A percentile compares a stretch with the other conserved stretches of the same genome.
Conservation (phyloP, 306 rosid genomes). For the Casuarina glauca region DNA sequence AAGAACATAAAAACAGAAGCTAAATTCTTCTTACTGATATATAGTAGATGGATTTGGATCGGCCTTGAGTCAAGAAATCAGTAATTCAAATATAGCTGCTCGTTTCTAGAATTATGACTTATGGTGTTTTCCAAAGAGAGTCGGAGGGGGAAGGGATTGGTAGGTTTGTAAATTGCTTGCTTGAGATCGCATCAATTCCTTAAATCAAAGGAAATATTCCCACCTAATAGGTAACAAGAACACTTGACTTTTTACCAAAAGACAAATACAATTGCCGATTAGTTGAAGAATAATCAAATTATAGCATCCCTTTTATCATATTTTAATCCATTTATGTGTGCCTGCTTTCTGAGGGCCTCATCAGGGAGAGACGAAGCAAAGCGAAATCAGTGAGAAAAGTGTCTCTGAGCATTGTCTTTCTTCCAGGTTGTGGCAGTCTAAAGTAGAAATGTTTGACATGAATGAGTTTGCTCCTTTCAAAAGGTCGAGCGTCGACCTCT, state of each 20-base stretch:
- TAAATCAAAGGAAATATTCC: constrained; percentile 24
- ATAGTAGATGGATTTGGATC: too few relatives aligned
- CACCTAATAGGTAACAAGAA: constrained; percentile 40
- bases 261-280: constrained; percentile 9
- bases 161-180: constrained; percentile 24
- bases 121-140: neutral
- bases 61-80: too few relatives aligned
- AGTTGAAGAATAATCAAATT: constrained; percentile 12
- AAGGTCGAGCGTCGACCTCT: constrained; percentile 3
- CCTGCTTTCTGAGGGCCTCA: neutral
- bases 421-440: neutral
- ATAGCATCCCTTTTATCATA: constrained; percentile 9
- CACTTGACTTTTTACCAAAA: constrained; percentile 24
- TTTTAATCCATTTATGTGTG: neutral
- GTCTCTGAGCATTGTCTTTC: neutral
- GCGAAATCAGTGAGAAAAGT: neutral
- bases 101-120: constrained; percentile 7
- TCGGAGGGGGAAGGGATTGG: neutral
- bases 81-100: neutral
- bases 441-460: neutral
- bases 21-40: too few relatives aligned
- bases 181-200: constrained; percentile 11
- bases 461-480: neutral
- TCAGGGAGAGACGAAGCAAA: neutral
- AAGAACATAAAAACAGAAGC: too few relatives aligned